Percentiles rank a stretch among this genome's conserved stretches.
Conservation (phyloP, 1,139 yeast genomes). For the Saccharomyces hybrid region DNA sequence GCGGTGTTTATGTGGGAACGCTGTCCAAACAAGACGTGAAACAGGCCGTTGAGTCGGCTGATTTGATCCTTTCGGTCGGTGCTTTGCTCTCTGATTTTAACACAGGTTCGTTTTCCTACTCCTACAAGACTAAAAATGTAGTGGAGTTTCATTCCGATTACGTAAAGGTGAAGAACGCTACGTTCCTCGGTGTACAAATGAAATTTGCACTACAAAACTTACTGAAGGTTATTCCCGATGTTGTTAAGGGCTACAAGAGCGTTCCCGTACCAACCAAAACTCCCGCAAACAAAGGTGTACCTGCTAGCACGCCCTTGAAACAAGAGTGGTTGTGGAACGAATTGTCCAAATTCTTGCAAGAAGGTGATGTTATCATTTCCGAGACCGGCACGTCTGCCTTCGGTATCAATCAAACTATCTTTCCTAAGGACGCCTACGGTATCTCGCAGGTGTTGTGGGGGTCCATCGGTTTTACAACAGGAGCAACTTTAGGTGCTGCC, state of each 20-base stretch:
- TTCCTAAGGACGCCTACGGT: conserved; percentile 67
- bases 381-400: conserved; percentile 90
- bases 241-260: conserved; percentile 37
- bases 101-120: too few species aligned
- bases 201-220: too few species aligned
- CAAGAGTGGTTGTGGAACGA: conserved; percentile 80
- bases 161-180: too few species aligned
- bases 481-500: conserved; percentile 77
- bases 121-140: too few species aligned
- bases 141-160: conserved; percentile 74
- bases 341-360: conserved; percentile 62
- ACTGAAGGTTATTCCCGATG: conserved; percentile 15
- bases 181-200: too few species aligned
- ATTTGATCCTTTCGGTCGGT: too few species aligned
- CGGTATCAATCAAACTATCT: conserved; percentile 70
- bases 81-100: too few species aligned
- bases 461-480: conserved; percentile 80
- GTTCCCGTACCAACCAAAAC: too few species aligned
- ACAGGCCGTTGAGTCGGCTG: too few species aligned
- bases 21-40: conserved; percentile 35
- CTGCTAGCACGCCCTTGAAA: conserved; percentile 39
- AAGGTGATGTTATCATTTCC: conserved; percentile 69
- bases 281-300: conserved; percentile 33
- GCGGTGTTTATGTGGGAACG: conserved; percentile 85
- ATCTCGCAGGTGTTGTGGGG: conserved; percentile 89